Evolutionary conservation across 2,329 filamentous ascomycete species (phyloP).

Genomic region (Colletotrichum sp.): DNA sequence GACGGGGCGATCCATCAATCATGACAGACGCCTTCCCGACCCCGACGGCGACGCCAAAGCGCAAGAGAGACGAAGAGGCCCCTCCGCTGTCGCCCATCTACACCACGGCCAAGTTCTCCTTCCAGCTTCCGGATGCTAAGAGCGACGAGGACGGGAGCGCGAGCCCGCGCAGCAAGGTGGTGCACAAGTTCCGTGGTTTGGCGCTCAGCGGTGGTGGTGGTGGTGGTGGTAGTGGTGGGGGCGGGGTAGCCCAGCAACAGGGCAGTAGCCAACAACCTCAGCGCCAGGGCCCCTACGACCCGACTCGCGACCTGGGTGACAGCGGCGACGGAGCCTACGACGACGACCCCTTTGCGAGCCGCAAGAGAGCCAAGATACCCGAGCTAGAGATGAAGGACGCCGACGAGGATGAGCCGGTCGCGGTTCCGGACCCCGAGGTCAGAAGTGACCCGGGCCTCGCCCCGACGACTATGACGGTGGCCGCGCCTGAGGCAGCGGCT

Average conservation of each 20-base stretch:
- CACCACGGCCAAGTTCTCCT: constrained; percentile 45
- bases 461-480: not conserved
- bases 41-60: constrained; percentile 44
- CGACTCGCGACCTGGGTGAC: constrained; percentile 23
- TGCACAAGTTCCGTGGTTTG: constrained; percentile 57
- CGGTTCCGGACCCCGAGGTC: constrained; percentile 17
- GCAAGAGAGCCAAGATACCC: constrained; percentile 43
- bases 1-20: not conserved
- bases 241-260: constrained; percentile 41
- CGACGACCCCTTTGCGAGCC: constrained; percentile 28
- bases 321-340: constrained; percentile 31
- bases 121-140: constrained; percentile 39
- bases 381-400: constrained; percentile 35
- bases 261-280: constrained; percentile 11
- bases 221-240: constrained; percentile 38
- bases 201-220: constrained; percentile 50
- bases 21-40: constrained; percentile 18
- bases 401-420: constrained; percentile 13
- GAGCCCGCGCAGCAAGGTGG: constrained; percentile 59
- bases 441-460: constrained; percentile 1
- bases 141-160: constrained; percentile 50
- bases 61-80: constrained; percentile 46
- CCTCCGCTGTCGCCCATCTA: constrained; percentile 33
- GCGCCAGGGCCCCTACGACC: not conserved
- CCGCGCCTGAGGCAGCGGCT: not conserved